Percentiles rank a stretch among this genome's conserved stretches.
These are phyloP conservation scores for Elongisporangium prolatum DNA, from an alignment of 352 stramenopile species.

Conservation along the genomic window DNA sequence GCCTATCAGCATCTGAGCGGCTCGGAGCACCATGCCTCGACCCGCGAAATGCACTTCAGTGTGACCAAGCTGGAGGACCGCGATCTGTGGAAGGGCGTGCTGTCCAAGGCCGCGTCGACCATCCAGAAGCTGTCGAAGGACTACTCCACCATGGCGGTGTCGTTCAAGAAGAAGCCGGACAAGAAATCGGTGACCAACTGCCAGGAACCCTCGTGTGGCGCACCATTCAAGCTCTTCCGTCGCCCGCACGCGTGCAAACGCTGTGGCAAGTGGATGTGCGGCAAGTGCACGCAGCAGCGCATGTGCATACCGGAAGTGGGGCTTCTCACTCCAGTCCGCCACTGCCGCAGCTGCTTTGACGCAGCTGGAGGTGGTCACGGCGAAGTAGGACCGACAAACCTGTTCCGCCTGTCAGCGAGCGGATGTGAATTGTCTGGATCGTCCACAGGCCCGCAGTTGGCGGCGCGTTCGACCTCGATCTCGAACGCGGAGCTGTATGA, in stretches of 20 bases:
- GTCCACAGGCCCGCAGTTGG: conserved; percentile 6
- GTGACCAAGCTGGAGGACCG: conserved; percentile 82
- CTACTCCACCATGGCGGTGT: conserved; percentile 53
- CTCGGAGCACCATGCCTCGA: conserved; percentile 35
- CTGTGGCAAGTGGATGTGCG: conserved; percentile 83
- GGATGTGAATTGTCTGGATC: conserved; percentile 1
- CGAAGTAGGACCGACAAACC: conserved; percentile 58
- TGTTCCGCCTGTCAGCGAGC: conserved; percentile 35
- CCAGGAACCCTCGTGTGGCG: conserved; percentile 58
- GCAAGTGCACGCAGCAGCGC: conserved; percentile 75
- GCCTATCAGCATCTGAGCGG: conserved; percentile 72
- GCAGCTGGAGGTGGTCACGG: conserved; percentile 56
- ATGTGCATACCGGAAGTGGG: conserved; percentile 80
- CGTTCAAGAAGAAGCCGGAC: conserved; percentile 78
- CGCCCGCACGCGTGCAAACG: conserved; percentile 81
- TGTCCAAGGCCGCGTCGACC: conserved; percentile 45
- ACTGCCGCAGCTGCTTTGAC: conserved; percentile 76
- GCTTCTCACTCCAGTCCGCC: conserved; percentile 69
- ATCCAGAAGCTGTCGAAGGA: conserved; percentile 69
- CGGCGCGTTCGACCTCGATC: conserved; percentile 20
- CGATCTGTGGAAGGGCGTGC: conserved; percentile 74
- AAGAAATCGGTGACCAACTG: conserved; percentile 81
- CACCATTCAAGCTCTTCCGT: conserved; percentile 79
- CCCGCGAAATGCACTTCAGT: conserved; percentile 79
- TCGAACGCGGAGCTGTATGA: conserved; percentile 81